A percentile compares a stretch with the other conserved stretches of the same genome.
phyloP scores from a whole-genome alignment of 2,329 filamentous ascomycete genomes.

The Curvularia sp. region DNA sequence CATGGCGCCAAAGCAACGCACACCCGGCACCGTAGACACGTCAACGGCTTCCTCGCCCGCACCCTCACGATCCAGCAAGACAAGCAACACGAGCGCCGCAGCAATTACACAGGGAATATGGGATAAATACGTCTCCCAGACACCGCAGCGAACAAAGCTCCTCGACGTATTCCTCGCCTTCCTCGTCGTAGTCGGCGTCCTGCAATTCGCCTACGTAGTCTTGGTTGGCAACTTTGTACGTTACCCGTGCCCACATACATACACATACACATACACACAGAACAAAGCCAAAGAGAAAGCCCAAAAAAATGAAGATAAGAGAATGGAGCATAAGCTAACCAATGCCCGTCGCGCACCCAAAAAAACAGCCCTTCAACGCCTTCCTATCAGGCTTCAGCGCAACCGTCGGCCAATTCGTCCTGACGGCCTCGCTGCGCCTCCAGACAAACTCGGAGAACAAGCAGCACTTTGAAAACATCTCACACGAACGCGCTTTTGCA shows the following conservation, averaged over 20 bases:
- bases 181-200: conserved; percentile 79
- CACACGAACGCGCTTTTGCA: conserved; percentile 89
- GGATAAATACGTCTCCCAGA: conserved; percentile 79
- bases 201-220: conserved; percentile 94
- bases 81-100: conserved; percentile 50
- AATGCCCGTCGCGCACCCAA: too few species aligned
- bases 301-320: background rate
- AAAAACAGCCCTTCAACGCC: conserved; percentile 90
- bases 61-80: conserved; percentile 31
- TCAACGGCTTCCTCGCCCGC: conserved; percentile 27
- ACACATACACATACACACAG: background rate
- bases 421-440: conserved; percentile 88
- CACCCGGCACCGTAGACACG: conserved; percentile 19
- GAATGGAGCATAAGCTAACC: background rate
- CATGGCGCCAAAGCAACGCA: conserved; percentile 48
- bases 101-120: conserved; percentile 74
- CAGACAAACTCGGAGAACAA: conserved; percentile 88
- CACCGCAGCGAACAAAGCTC: conserved; percentile 89
- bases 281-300: too few species aligned
- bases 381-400: conserved; percentile 95
- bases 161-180: conserved; percentile 92
- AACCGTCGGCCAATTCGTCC: conserved; percentile 95
- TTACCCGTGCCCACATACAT: conserved; percentile 34
- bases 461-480: conserved; percentile 76
- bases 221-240: conserved; percentile 92